A percentile compares a stretch with the other conserved stretches of the same genome.
These are phyloP conservation scores for Fomitiporia mediterranea DNA, from an alignment of 1,284 basidiomycete genomes.

Conservation along the genomic window DNA sequence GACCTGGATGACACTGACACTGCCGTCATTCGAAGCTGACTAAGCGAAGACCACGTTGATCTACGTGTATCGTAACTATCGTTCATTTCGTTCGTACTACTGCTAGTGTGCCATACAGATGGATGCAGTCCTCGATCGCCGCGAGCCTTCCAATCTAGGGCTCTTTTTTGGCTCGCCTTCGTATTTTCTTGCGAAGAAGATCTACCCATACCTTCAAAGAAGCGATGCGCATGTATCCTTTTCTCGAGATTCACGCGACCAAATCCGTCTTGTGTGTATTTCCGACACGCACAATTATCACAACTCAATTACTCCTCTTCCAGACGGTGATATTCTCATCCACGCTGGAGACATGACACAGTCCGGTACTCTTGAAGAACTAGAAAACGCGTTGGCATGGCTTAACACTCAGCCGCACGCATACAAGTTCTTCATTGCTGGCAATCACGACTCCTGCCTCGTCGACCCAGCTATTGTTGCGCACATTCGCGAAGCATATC, in stretches of 20 bases:
- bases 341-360: conserved; percentile 23
- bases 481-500: conserved; percentile 16
- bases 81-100: no score
- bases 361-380: conserved; percentile 19
- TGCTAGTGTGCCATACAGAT: no score
- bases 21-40: no score
- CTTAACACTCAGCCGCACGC: conserved; percentile 32
- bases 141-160: not conserved
- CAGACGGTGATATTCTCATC: conserved; percentile 23
- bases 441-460: conserved; percentile 37
- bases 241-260: not conserved
- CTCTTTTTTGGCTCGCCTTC: not conserved
- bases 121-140: not conserved
- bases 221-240: no score
- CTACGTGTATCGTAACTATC: no score
- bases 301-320: conserved; percentile 6
- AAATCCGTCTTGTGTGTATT: conserved; percentile 21
- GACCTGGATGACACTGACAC: no score
- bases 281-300: conserved; percentile 22
- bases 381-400: conserved; percentile 22
- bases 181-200: not conserved
- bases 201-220: not conserved
- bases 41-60: no score
- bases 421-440: conserved; percentile 38
- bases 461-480: not conserved